Base-by-base conservation (phyloP, 768 basidiomycete genomes). In the Fomitopsis serialis region DNA sequence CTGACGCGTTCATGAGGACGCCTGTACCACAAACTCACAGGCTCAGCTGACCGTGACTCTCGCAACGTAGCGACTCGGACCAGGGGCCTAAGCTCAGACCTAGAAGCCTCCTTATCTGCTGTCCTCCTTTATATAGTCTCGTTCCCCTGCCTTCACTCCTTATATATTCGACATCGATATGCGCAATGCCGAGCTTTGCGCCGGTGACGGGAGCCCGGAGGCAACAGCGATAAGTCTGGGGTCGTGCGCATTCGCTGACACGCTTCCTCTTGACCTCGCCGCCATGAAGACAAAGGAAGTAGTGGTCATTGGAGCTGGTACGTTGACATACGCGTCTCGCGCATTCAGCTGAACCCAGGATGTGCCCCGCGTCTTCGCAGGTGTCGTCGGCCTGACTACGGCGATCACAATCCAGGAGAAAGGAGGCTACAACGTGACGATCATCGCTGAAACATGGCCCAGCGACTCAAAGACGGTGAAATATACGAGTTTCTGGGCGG, bases 401-500 rank as follows among this genome's bases (percentile, higher is more conserved):
- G 89, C 88, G 0, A 60, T 90, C 34, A 80, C 75, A 56, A 71
- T 89, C 15, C 87, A 87, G 64, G 80, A 85, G 58, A 72, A 71
- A 13, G 80, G 79, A 12, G 73, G 70, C 7, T 85, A 86, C 61
- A 68, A 71, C 8, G 89, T 92, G 17, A 81, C 80, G 1, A 74
- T 92, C 50, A 68, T 91, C 11, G 85, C 89, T 0, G 86, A 89
- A 50, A 71, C 75, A 1, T 72, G 90, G 35, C 89, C 90, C 0
- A 81, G 74, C 36, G 90, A 92, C 64, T 75, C 80, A 2, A 84
- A 84, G 67, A 76, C 74, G 17, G 82, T 85, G 62, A 75, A 76
- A 49, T 92, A 88, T 60, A 88, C 90, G 1, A 89, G 86, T 64
- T 79, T 79, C 34, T 91, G 90, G 90, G 89, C 90, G 44, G 89